Evolutionary conservation across 495 filamentous ascomycete species (phyloP).

Genomic region (Xylaria castorea): DNA sequence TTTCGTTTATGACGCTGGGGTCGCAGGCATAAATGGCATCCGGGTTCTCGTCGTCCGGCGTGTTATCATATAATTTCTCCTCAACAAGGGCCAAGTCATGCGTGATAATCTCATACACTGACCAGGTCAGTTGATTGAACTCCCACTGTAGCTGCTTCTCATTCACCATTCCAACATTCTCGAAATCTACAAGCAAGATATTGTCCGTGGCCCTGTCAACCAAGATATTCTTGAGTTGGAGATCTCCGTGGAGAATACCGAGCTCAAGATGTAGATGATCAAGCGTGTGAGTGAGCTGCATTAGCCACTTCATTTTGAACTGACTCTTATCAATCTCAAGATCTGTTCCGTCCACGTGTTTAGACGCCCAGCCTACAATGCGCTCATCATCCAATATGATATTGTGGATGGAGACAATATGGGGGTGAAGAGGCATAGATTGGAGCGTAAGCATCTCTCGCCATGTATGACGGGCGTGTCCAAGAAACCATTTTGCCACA

Average conservation of each 20-base stretch:
- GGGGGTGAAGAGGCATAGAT: neutral
- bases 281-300: neutral
- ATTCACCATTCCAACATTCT: neutral
- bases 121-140: neutral
- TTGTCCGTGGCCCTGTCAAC: neutral
- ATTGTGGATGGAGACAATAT: neutral
- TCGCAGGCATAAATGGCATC: neutral
- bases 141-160: neutral
- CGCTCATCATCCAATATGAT: neutral
- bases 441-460: neutral
- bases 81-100: slow-evolving; percentile 2
- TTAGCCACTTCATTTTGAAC: slow-evolving; percentile 19
- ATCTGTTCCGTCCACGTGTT: neutral
- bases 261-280: slow-evolving; percentile 14
- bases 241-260: slow-evolving; percentile 7
- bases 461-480: neutral
- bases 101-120: neutral
- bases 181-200: neutral
- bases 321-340: neutral
- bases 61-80: neutral
- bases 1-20: neutral
- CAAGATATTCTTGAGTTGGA: neutral
- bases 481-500: neutral
- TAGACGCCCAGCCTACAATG: neutral
- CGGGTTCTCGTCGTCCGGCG: neutral